Base-by-base conservation (phyloP, 441 rosid genomes). In the Mallotus japonicus region DNA sequence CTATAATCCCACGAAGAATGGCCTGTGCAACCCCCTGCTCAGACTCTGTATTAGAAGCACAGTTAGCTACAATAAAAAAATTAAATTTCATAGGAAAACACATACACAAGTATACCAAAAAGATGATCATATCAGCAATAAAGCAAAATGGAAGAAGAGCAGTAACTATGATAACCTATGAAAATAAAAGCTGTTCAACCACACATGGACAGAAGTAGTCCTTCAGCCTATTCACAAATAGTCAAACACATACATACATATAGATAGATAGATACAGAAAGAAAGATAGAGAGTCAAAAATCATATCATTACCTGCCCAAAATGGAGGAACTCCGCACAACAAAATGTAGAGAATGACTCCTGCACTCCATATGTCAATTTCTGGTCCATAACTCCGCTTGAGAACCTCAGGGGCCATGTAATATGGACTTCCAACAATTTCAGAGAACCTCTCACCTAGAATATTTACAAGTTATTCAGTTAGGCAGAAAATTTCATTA, bases 11-110 rank as follows among this genome's bases (percentile, higher is more conserved):
- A 0, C 97, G 96, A 78, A 95, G 87, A 79, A 95, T 95, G 82
- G 99, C 98, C 84, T 92, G 99, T 19, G 99, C 99, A 80, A 95
- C 97, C 65, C 99, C 99, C 86, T 95, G 99, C 82, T 95, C 99
- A 32, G 98, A 91, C 81, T 95, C 99, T 95, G 91, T 79, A 56
- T 70, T 60, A 62, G 72, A 74, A 69, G 61, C 42, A 22, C 34
- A 71, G 8, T 37, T 67, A 75, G 54, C 56, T 71, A 40, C 67
- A 75, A 50, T 47, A 44, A 19, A n/a, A 69, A 28, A 17, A 72
- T 11, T 19, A 15, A 32, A 62, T 42, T 65, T 55, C 32, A 71
- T 58, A 14, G 51, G 12, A 66, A 62, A 58, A 28, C 60, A 73
- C 24, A 51, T 4, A 0, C 2, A 32, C 9, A 32, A 53, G 5